Conservation (phyloP, 148 eudicot species). For the Rhododendron ovatum region DNA sequence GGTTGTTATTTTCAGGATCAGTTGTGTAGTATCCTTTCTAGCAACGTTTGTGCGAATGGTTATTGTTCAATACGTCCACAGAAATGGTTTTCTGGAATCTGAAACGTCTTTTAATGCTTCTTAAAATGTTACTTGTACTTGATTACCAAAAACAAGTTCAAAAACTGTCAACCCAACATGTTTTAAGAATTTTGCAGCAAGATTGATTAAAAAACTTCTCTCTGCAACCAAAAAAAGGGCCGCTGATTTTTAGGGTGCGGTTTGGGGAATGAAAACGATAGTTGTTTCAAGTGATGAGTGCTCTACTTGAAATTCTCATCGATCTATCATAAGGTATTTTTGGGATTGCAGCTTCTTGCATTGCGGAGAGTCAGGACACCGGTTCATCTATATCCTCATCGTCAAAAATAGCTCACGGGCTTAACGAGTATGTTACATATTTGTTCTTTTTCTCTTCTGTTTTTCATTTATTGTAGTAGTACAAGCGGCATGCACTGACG, state of each 20-base stretch:
- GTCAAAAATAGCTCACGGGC: conserved; percentile 56
- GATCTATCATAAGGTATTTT: not conserved
- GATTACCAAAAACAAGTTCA: not conserved
- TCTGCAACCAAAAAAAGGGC: not conserved
- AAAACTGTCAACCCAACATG: not conserved
- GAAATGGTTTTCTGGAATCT: not conserved
- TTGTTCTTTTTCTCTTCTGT: not conserved
- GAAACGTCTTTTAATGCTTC: not conserved
- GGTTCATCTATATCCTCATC: conserved; percentile 54
- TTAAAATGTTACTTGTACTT: not conserved
- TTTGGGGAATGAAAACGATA: not conserved
- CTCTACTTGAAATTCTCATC: not conserved
- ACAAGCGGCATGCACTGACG: not conserved
- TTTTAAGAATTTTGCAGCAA: not conserved
- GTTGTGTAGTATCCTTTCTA: not conserved
- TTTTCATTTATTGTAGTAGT: not conserved
- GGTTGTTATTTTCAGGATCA: not conserved
- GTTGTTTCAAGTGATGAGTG: not conserved
- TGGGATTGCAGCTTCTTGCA: conserved; percentile 42
- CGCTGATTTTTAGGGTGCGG: not conserved
- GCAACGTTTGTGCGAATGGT: not conserved
- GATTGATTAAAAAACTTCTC: not conserved
- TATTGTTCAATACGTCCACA: not conserved
- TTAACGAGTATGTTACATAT: conserved; percentile 49
- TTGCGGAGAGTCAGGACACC: conserved; percentile 59